phyloP scores from a whole-genome alignment of 2,329 filamentous ascomycete species.

The Nannizzia gypsea region DNA sequence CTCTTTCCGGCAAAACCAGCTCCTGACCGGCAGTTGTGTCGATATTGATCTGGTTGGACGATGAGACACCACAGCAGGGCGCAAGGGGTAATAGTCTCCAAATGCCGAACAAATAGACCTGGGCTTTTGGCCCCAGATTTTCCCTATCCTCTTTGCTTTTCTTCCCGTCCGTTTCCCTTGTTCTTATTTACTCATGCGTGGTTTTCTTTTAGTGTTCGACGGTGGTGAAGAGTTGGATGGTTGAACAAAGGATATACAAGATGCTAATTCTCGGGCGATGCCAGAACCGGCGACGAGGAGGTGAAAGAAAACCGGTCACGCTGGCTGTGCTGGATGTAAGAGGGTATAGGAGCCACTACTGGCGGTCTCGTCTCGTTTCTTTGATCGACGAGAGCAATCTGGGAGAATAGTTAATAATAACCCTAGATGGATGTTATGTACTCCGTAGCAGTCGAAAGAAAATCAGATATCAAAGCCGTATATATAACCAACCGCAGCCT shows the following conservation, averaged over 20 bases:
- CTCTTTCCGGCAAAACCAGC: not conserved
- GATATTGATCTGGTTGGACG: not conserved
- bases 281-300: not conserved
- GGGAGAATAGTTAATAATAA: not conserved
- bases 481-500: not conserved
- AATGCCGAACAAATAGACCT: not conserved
- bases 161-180: not conserved
- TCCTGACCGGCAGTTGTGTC: not conserved
- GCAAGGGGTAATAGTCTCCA: not conserved
- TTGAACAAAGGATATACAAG: not conserved
- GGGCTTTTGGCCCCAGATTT: not conserved
- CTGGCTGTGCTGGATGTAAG: not conserved
- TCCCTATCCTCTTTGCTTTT: not conserved
- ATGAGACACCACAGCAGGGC: not conserved
- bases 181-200: slow-evolving; percentile 1
- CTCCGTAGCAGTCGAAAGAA: not conserved
- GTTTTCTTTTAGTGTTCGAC: not conserved
- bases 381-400: not conserved
- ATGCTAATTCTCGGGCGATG: not conserved
- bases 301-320: not conserved
- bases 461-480: not conserved
- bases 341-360: not conserved
- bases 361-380: not conserved
- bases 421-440: not conserved
- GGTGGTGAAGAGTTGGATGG: not conserved